Evolutionary conservation across 805 yeast genomes (phyloP), one percentile per base, ranked within the genome.

Genomic region (Suhomyces prunicola): DNA sequence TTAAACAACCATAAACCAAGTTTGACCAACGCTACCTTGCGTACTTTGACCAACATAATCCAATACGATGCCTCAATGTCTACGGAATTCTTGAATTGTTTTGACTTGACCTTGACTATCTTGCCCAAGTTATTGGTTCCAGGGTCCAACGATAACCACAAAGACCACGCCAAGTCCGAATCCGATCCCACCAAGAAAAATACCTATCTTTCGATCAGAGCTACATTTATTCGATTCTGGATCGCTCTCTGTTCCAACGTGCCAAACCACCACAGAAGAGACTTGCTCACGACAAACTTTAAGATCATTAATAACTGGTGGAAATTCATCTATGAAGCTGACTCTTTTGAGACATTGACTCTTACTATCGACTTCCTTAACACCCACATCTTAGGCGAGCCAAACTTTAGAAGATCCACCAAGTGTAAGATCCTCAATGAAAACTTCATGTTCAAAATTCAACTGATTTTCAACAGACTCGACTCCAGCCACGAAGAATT

Each of bases 401-500:
- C 72, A 2, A 69, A 79, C 10, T 87, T 84, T 64, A 82, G 82
- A 58, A 86, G 84, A 61, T 73, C 85, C 54, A 80, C 90, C 0
- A 92, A 91, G 65, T 80, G 90, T 55, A 82, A 83, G 54, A 79
- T 91, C 13, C 79, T 93, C 61, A 90, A 89, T 60, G 97, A 92
- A 63, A 82, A 87, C 76, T 81, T 86, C 22, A 63, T 90, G 53
- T 76, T 78, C 26, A 83, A 83, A 50, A 58, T 90, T 29, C 80
- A 83, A 33, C 74, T 80, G 3, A 65, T 90, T 3, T 84, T 66
- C 41, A 44, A 48, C 27, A 69, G 61, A 50, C 47, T 56, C 33
- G 69, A 54, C 29, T 64, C 57, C 19, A 64, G 51, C 56, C 57
- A 22, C 23, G 57, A 78, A 48, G 73, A 74, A n/a, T 23, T 19